Percentiles rank a stretch among this genome's conserved stretches.
These are phyloP conservation scores for Oenanthe javanica DNA, from an alignment of 140 eudicot genomes.

Conservation along the genomic window DNA sequence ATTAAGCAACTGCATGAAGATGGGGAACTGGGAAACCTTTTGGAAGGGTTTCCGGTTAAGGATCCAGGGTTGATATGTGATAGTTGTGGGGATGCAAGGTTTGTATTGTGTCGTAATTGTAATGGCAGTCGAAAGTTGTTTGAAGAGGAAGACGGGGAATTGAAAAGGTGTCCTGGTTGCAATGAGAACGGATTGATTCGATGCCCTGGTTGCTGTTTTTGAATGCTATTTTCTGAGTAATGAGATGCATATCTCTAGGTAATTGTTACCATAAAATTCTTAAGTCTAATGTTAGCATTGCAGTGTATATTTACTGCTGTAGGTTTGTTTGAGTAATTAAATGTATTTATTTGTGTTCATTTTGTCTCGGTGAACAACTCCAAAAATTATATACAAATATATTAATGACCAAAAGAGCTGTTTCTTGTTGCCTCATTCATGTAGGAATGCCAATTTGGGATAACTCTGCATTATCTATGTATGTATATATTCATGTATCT, in stretches of 20 bases:
- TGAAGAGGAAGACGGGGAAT: constrained; percentile 54
- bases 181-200: constrained; percentile 91
- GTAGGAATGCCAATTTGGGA: not conserved
- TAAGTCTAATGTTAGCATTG: constrained; percentile 13
- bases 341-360: constrained; percentile 17
- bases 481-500: not conserved
- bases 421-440: not conserved
- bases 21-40: constrained; percentile 49
- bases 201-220: constrained; percentile 64
- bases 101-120: constrained; percentile 70
- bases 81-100: constrained; percentile 83
- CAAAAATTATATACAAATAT: constrained; percentile 8
- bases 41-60: constrained; percentile 51
- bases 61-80: constrained; percentile 58
- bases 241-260: not conserved
- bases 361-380: constrained; percentile 19
- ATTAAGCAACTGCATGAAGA: constrained; percentile 70
- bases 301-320: constrained; percentile 24
- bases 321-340: constrained; percentile 17
- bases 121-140: constrained; percentile 83
- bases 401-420: not conserved
- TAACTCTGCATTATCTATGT: not conserved
- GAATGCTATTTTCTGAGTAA: constrained; percentile 20
- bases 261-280: not conserved
- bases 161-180: constrained; percentile 63